Base-by-base conservation (phyloP, 176 grass and related monocot genomes). In the Oropetium thomaeum region DNA sequence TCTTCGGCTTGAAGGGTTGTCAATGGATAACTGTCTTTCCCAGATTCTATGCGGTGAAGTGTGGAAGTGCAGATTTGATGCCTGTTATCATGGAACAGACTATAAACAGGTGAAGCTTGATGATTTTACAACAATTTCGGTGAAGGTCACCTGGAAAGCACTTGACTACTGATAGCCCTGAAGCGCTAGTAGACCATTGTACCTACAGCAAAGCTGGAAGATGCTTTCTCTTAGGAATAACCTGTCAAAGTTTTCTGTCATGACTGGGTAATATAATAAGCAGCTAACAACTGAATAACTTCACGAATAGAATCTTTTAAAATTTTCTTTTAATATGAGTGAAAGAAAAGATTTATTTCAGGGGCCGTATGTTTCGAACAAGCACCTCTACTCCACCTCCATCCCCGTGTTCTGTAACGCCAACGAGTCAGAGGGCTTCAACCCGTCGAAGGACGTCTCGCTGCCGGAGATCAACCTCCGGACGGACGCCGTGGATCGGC, bases 341-440 rank as follows among this genome's bases (percentile, higher is more conserved):
- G 40, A 34, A 30, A 11, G 16, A 45, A n/a, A n/a, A n/a, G n/a
- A n/a, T n/a, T n/a, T n/a, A 32, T 76, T 11, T 4, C 10, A 97
- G 93, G 91, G 91, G 72, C 95, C 95, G 4, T 82, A 83, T 20
- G 88, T 89, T 7, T 92, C 95, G 16, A 16, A 87, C 34, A 58
- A 3, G 16, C 30, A 81, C 11, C 83, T 98, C 13, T 82, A 86
- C 30, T 75, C 53, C 64, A 89, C 87, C 63, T 73, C 95, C 14
- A 92, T 98, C 63, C 89, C 91, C 0, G 95, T 85, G 34, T 44
- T 98, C 13, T 98, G 95, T 86, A 98, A 98, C 48, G 91, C 91
- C 65, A 98, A 98, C 86, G 94, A 79, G 25, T 92, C 95, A 7
- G 95, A 98, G 32, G 95, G 95, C 7, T 98, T 98, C 89, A 23